Conservation (phyloP, 306 rosid species). For the barrel medic (Medicago truncatula) region DNA sequence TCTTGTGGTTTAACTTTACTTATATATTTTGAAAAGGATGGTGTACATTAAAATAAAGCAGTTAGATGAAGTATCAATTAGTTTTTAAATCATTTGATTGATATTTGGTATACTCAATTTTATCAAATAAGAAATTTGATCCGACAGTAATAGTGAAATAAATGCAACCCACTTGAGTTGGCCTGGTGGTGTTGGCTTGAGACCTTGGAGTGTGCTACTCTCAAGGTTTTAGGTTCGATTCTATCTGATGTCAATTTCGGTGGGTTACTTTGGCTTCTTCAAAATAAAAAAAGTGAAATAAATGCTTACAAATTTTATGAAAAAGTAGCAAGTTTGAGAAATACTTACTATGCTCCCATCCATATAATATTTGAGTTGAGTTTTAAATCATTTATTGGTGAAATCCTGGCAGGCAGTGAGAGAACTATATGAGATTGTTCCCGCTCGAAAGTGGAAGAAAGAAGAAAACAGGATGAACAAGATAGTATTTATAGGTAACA, state of each 20-base stretch:
- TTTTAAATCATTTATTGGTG: slow-evolving; percentile 1
- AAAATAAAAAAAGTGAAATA: background rate
- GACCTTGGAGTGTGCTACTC: no score
- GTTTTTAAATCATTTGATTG: background rate
- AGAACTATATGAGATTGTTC: slow-evolving; percentile 86
- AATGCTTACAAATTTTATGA: background rate
- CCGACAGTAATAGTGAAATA: background rate
- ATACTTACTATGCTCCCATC: no score
- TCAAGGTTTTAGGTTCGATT: no score
- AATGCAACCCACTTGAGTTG: background rate
- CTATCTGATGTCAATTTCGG: no score
- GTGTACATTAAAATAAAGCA: background rate
- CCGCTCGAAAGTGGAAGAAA: slow-evolving; percentile 78
- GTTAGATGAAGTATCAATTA: background rate
- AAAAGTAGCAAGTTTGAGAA: background rate
- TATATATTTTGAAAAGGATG: background rate
- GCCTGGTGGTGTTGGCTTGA: no score
- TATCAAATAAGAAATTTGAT: background rate
- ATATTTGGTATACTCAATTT: background rate
- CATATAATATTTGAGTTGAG: background rate
- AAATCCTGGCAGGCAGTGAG: slow-evolving; percentile 76
- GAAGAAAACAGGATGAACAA: slow-evolving; percentile 73
- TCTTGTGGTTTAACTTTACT: background rate
- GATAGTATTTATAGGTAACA: slow-evolving; percentile 88
- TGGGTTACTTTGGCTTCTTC: no score